These are phyloP conservation scores for Didymella pomorum DNA, from an alignment of 2,329 filamentous ascomycete genomes.

Conservation along the genomic window DNA sequence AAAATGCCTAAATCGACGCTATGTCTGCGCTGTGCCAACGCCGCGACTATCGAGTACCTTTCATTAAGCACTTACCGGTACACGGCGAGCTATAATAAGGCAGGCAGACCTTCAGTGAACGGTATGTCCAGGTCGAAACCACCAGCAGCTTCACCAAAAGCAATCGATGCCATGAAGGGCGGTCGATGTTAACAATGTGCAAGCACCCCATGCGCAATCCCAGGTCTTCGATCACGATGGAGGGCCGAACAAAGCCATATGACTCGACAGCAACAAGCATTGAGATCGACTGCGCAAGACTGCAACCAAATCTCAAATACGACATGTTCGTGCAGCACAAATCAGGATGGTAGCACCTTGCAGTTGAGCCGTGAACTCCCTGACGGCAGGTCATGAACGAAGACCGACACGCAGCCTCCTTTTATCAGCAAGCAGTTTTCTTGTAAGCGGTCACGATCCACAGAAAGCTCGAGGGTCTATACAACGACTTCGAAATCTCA, in stretches of 20 bases:
- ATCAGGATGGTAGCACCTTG: background rate
- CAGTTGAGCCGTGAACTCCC: background rate
- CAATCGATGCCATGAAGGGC: background rate
- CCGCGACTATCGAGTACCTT: background rate
- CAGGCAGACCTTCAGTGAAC: background rate
- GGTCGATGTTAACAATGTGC: background rate
- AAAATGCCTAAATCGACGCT: slow-evolving; percentile 11
- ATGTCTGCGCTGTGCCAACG: slow-evolving; percentile 5
- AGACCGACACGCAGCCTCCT: background rate
- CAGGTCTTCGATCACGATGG: background rate
- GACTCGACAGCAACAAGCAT: background rate
- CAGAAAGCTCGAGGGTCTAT: background rate
- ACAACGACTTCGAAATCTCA: background rate
- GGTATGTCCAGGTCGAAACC: background rate
- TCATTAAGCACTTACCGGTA: background rate
- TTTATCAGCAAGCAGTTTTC: background rate
- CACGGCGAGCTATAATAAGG: background rate
- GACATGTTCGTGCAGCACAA: background rate
- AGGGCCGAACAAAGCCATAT: background rate
- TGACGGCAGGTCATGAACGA: background rate
- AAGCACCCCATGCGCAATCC: background rate
- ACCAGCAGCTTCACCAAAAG: background rate
- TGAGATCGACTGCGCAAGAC: background rate
- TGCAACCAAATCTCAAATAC: background rate
- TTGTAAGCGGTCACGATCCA: background rate